Base-by-base conservation (phyloP, 1,139 yeast species). In the Hanseniaspora gamundiae region DNA sequence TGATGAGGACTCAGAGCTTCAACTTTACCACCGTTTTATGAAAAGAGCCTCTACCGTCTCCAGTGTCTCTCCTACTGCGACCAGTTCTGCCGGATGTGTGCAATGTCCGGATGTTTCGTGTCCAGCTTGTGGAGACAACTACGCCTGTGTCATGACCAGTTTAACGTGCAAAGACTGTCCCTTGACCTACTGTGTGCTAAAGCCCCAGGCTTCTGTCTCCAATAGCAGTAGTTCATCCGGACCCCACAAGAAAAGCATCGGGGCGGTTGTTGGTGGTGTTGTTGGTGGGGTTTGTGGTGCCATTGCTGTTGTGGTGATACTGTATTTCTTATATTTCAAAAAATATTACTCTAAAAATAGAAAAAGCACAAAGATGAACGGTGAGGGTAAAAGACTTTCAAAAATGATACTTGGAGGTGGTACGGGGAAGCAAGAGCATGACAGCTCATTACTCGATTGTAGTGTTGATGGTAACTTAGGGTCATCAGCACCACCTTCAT, bases 231-330 rank as follows among this genome's bases (percentile, higher is more conserved):
- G 43, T 28, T n/a, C 47, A n/a, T 29, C 47, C 14, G 22, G 8
- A 24, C 9, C 35, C 8, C 7, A 14, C 17, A 39, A 39, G 16
- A 41, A 35, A 0, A 38, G 46, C 21, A 45, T 42, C 20, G 44
- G 61, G 19, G 45, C 56, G 3, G 49, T 64, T 24, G 62, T 63
- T n/a, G 84, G 85, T 17, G 83, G 77, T 2, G 72, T 79, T 2
- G 76, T 77, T 0, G 87, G 84, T 5, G 84, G 84, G 24, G 76
- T 76, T 2, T 68, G 74, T 2, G 83, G 80, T 10, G 76, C 74
- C 8, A 61, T 65, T 2, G 54, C 72, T 2, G 20, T 74, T 2
- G 61, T 67, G 0, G 47, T 67, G 0, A 39, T 70, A 2, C 66
- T 66, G 2, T 51, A 68, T 56, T 64, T 61, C 51, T 50, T 67